These are phyloP conservation scores for Colletotrichum eremochloae DNA, from an alignment of 2,329 filamentous ascomycete species.

Conservation along the genomic window DNA sequence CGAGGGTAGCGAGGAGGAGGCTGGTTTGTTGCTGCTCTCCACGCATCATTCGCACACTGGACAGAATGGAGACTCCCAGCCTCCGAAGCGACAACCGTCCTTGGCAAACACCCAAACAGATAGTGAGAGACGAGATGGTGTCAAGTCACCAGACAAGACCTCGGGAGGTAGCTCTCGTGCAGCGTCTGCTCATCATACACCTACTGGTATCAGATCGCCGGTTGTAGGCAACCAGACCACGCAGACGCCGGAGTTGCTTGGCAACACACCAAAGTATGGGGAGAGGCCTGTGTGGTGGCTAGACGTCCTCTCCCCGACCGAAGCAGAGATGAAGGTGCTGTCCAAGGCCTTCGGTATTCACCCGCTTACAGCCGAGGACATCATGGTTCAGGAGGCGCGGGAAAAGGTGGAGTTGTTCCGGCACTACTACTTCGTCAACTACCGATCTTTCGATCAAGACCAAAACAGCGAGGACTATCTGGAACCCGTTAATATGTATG, in stretches of 20 bases:
- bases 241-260: conserved; percentile 50
- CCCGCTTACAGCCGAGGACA: conserved; percentile 94
- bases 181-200: conserved; percentile 63
- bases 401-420: conserved; percentile 98
- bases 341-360: conserved; percentile 96
- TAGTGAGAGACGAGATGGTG: conserved; percentile 47
- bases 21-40: conserved; percentile 23
- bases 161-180: conserved; percentile 49
- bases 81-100: conserved; percentile 62
- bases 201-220: conserved; percentile 58
- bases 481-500: conserved; percentile 97
- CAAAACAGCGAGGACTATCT: conserved; percentile 89
- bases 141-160: conserved; percentile 50
- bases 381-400: conserved; percentile 95
- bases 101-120: conserved; percentile 49
- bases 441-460: conserved; percentile 97
- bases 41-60: conserved; percentile 47
- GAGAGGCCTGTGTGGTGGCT: conserved; percentile 97
- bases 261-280: conserved; percentile 72
- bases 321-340: conserved; percentile 94
- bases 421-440: conserved; percentile 99
- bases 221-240: conserved; percentile 46
- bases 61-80: conserved; percentile 58
- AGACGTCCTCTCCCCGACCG: conserved; percentile 90
- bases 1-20: conserved; percentile 66